Percentiles rank a stretch among this genome's conserved stretches.
These are phyloP conservation scores for Curvularia verruculosa DNA, from an alignment of 2,329 filamentous ascomycete genomes.

Conservation along the genomic window DNA sequence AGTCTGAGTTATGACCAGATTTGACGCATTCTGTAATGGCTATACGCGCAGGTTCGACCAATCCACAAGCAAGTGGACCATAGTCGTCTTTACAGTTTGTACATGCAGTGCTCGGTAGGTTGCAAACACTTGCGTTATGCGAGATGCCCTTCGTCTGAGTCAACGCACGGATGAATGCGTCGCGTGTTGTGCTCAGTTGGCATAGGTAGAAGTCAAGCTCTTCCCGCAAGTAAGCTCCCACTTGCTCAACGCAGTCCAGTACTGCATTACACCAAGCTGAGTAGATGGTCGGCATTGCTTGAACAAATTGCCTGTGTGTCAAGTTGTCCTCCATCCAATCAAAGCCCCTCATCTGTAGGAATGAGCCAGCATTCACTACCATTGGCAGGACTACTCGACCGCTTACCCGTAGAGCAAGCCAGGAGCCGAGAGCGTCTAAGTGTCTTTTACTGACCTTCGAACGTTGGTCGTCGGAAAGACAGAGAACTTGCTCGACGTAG, in stretches of 20 bases:
- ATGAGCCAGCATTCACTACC: conserved; percentile 17
- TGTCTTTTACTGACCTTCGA: neutral
- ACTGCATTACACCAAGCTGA: conserved; percentile 20
- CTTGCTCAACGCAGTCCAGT: conserved; percentile 12
- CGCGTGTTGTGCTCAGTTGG: too few species aligned
- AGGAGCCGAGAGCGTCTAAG: conserved; percentile 8
- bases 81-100: too few species aligned
- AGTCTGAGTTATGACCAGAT: neutral
- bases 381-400: conserved; percentile 18
- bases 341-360: conserved; percentile 23
- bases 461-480: neutral
- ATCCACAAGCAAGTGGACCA: conserved; percentile 2
- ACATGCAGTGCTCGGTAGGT: too few species aligned
- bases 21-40: conserved; percentile 17
- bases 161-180: too few species aligned
- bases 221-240: neutral
- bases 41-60: conserved; percentile 18
- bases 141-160: too few species aligned
- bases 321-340: conserved; percentile 23
- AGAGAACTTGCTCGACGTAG: neutral
- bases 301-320: conserved; percentile 13
- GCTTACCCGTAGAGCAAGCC: conserved; percentile 16
- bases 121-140: too few species aligned
- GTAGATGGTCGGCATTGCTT: conserved; percentile 18
- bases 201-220: too few species aligned